These are phyloP conservation scores for Scedosporium minutisporum DNA, from an alignment of 2,329 filamentous ascomycete genomes.

Conservation along the genomic window DNA sequence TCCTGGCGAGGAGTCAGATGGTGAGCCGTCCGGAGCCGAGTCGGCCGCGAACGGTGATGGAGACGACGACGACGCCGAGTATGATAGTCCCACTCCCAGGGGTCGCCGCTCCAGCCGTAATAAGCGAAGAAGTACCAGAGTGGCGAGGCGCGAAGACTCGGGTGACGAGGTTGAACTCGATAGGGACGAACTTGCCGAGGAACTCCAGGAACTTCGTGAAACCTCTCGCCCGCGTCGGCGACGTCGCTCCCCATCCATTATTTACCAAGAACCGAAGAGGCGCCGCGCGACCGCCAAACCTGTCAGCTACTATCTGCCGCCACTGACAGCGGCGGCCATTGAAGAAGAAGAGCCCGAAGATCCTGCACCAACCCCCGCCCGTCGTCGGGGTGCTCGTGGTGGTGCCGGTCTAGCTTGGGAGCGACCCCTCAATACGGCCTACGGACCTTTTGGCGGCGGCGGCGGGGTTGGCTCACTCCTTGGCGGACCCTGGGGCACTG, in stretches of 20 bases:
- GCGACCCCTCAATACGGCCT: constrained; percentile 77
- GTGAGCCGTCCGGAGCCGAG: constrained; percentile 43
- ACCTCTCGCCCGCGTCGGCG: constrained; percentile 43
- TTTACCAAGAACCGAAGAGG: constrained; percentile 48
- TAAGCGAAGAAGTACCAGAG: constrained; percentile 37
- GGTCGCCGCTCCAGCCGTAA: constrained; percentile 28
- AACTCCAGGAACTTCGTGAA: constrained; percentile 51
- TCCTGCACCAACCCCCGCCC: constrained; percentile 57
- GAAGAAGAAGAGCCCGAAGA: constrained; percentile 67
- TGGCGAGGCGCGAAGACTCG: constrained; percentile 40
- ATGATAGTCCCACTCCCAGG: constrained; percentile 39
- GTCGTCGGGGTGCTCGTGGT: constrained; percentile 54
- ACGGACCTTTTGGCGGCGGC: constrained; percentile 85
- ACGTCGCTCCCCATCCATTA: constrained; percentile 42
- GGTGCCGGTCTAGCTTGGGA: constrained; percentile 57
- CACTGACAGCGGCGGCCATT: constrained; percentile 50
- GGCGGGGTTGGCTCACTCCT: constrained; percentile 63
- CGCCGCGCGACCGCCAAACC: constrained; percentile 50
- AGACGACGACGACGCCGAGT: constrained; percentile 32
- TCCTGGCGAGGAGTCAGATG: constrained; percentile 48
- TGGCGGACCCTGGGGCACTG: constrained; percentile 63
- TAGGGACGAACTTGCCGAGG: constrained; percentile 55
- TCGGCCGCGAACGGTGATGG: constrained; percentile 30
- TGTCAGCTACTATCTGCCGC: constrained; percentile 80
- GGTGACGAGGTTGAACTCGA: constrained; percentile 50